Evolutionary conservation across 768 basidiomycete genomes (phyloP), one percentile per base, ranked within the genome.

Genomic region (Tylopilus rubrobrunneus): DNA sequence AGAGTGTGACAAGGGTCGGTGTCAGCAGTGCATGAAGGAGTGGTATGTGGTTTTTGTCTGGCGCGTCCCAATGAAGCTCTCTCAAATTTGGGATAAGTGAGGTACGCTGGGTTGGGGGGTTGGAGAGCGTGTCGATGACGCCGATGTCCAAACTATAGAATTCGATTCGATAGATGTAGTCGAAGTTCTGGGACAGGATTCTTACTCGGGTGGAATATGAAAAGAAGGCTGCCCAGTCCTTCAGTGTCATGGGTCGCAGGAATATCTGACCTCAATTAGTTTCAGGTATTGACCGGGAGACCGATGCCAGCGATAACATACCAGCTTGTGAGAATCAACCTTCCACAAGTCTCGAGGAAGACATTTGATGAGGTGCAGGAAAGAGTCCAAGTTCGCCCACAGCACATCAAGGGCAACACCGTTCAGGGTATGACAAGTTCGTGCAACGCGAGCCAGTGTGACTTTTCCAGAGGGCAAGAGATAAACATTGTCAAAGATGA

Each of bases 271-370:
- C 39, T 45, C 44, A 45, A 41, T 67, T n/a, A 58, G 51, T 48
- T 25, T 40, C n/a, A 37, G 34, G 45, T 27, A 19, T 37, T 44
- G 19, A 11, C 33, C 25, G 15, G 31, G 27, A 25, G 5, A 5
- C 25, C 3, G 3, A 25, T 25, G 47, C 19, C 19, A 36, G 25
- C 5, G 29, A 29, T 27, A 34, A 58, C 60, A 15, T 19, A 62
- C 65, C 46, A 66, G 11, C 40, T 5, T 55, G 1, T 5, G 5
- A 28, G 27, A 17, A 5, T 67, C 51, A 1, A 53, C 46, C 52
- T 19, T 62, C 69, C 67, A 69, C 8, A 70, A 48, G 50, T 68
- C 67, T 37, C 45, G 67, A 41, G 67, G 69, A 51, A 68, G 62
- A 44, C 60, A 62, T 42, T 53, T 53, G 19, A 68, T 23, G 41